Evolutionary conservation across 2,329 filamentous ascomycete genomes (phyloP).

Genomic region (Fusarium temperatum): DNA sequence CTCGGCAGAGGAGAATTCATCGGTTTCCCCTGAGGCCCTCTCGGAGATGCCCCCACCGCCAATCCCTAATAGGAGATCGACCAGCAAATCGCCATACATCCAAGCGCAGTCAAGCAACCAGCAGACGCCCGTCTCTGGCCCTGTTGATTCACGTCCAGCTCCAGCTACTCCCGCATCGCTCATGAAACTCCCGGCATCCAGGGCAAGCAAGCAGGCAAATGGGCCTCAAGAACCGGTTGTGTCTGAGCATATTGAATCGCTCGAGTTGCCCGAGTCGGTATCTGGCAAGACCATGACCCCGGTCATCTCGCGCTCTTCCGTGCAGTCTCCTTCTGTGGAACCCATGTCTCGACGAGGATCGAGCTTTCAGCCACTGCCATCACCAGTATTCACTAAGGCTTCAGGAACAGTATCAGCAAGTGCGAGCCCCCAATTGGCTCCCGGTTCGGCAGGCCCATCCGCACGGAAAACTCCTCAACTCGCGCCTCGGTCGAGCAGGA

Average conservation of each 20-base stretch:
- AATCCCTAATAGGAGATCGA: constrained; percentile 71
- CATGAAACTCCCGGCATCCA: constrained; percentile 76
- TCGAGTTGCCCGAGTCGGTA: constrained; percentile 77
- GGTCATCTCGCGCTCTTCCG: constrained; percentile 55
- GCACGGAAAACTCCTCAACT: constrained; percentile 64
- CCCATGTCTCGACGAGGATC: constrained; percentile 59
- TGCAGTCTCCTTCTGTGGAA: constrained; percentile 50
- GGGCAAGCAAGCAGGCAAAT: constrained; percentile 56
- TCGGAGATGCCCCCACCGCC: constrained; percentile 75
- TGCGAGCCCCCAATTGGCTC: constrained; percentile 70
- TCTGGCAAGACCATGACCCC: constrained; percentile 44
- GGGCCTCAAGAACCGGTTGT: constrained; percentile 53
- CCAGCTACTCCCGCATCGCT: constrained; percentile 79
- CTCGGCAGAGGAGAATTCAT: constrained; percentile 69
- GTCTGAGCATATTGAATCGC: constrained; percentile 64
- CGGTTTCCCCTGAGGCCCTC: constrained; percentile 70
- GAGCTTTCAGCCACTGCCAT: constrained; percentile 58
- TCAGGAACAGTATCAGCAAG: constrained; percentile 61
- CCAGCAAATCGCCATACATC: constrained; percentile 74
- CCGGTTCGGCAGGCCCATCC: constrained; percentile 59
- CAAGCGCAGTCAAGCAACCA: constrained; percentile 58
- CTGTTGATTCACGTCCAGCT: constrained; percentile 49
- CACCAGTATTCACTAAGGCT: constrained; percentile 56
- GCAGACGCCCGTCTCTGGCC: constrained; percentile 36
- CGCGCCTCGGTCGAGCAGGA: constrained; percentile 69